These are phyloP conservation scores for Epithele typhae DNA, from an alignment of 768 basidiomycete genomes.

Conservation along the genomic window DNA sequence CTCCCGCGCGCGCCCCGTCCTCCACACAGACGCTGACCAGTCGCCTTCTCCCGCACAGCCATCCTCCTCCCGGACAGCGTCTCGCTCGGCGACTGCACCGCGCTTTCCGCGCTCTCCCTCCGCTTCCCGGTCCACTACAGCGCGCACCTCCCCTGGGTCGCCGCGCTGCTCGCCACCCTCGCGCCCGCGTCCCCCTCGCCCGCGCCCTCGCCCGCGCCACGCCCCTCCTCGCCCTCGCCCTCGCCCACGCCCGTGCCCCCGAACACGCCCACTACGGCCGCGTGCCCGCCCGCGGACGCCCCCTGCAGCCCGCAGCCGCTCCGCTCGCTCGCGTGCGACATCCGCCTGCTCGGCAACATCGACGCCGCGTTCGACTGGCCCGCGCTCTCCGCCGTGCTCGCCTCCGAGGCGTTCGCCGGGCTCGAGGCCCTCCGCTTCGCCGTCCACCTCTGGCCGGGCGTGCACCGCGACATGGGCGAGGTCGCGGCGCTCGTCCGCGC, in stretches of 20 bases:
- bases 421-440: slow-evolving; percentile 11
- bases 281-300: too few relatives aligned
- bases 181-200: slow-evolving; percentile 3
- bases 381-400: slow-evolving; percentile 8
- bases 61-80: slow-evolving; percentile 17
- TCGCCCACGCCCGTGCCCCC: too few relatives aligned
- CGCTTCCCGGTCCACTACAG: slow-evolving; percentile 17
- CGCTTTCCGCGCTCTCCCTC: slow-evolving; percentile 16
- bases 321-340: slow-evolving; percentile 14
- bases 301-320: too few relatives aligned
- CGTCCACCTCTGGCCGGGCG: slow-evolving; percentile 20
- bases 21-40: background rate
- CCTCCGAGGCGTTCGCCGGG: slow-evolving; percentile 3
- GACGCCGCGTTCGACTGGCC: slow-evolving; percentile 21
- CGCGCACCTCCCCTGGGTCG: slow-evolving; percentile 18
- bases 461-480: slow-evolving; percentile 8
- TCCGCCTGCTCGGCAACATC: slow-evolving; percentile 22
- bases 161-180: slow-evolving; percentile 15
- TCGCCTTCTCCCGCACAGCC: slow-evolving; percentile 6
- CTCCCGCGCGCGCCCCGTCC: background rate
- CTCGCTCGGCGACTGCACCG: slow-evolving; percentile 15
- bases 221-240: slow-evolving; percentile 20
- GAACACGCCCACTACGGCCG: background rate
- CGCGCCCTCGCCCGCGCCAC: slow-evolving; percentile 16
- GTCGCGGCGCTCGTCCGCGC: slow-evolving; percentile 10